phyloP scores from a whole-genome alignment of 805 yeast species.

The Nakazawaea ernobii region DNA sequence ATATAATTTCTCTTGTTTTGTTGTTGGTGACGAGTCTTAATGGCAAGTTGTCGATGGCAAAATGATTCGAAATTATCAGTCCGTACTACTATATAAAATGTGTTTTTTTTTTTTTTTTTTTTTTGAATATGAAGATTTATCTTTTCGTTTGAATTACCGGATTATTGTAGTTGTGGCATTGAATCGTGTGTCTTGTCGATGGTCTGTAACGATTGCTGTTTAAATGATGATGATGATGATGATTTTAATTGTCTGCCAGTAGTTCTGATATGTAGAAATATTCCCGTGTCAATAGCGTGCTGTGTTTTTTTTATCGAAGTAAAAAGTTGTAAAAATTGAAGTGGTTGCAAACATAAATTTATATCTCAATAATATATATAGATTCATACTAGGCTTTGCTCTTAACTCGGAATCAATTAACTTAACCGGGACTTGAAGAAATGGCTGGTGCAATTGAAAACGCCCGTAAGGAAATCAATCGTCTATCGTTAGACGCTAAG shows the following conservation, averaged over 20 bases:
- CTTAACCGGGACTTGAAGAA: background rate
- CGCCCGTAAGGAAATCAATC: conserved; percentile 90
- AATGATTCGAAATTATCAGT: conserved; percentile 1
- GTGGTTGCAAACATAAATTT: background rate
- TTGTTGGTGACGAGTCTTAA: background rate
- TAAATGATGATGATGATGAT: background rate
- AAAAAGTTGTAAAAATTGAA: background rate
- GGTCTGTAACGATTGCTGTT: background rate
- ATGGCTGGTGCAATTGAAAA: conserved; percentile 95
- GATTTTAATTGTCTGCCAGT: background rate
- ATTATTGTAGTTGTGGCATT: too few relatives aligned
- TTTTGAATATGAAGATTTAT: background rate
- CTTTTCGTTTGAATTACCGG: background rate
- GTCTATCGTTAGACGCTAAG: conserved; percentile 65
- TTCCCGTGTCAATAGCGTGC: background rate
- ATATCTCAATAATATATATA: too few relatives aligned
- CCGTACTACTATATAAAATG: conserved; percentile 4
- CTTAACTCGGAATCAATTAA: too few relatives aligned
- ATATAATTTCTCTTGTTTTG: conserved; percentile 1
- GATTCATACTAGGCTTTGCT: too few relatives aligned
- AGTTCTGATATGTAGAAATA: background rate
- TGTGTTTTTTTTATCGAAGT: too few relatives aligned
- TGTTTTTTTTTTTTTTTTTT: background rate
- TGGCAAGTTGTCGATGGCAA: background rate
- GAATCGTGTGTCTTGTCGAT: too few relatives aligned